Evolutionary conservation across 352 stramenopile genomes (phyloP).

Genomic region (Pythium pyrilobum): DNA sequence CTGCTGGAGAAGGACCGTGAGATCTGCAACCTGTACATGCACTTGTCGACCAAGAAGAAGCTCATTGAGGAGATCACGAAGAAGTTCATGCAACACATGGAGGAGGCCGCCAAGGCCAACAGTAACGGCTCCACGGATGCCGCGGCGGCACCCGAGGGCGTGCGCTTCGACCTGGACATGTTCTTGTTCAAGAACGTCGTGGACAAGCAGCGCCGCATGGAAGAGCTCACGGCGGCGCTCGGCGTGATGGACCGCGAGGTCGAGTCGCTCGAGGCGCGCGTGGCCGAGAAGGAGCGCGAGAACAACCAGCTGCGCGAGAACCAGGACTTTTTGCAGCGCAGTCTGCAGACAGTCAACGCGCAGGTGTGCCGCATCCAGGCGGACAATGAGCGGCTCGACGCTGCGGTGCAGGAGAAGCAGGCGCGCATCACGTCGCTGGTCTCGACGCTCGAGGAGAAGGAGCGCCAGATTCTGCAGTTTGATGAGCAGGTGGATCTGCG

Average conservation of each 20-base stretch:
- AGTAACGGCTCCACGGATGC: neutral
- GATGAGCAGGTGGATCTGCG: slow-evolving; percentile 49
- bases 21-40: slow-evolving; percentile 75
- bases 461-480: slow-evolving; percentile 59
- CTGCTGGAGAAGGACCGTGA: slow-evolving; percentile 77
- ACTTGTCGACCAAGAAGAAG: slow-evolving; percentile 78
- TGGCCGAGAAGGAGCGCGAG: slow-evolving; percentile 50
- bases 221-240: slow-evolving; percentile 63
- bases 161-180: slow-evolving; percentile 62
- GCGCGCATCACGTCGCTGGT: slow-evolving; percentile 49
- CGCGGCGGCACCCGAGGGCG: slow-evolving; percentile 11
- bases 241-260: slow-evolving; percentile 68
- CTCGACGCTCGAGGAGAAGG: slow-evolving; percentile 54
- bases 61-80: slow-evolving; percentile 69
- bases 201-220: slow-evolving; percentile 56
- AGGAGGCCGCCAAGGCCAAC: slow-evolving; percentile 25
- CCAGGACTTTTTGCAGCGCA: slow-evolving; percentile 34
- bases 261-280: slow-evolving; percentile 40
- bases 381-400: slow-evolving; percentile 47
- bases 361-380: slow-evolving; percentile 49
- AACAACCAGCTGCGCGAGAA: slow-evolving; percentile 57
- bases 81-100: slow-evolving; percentile 52
- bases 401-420: slow-evolving; percentile 52
- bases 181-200: slow-evolving; percentile 71
- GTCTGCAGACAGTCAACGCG: slow-evolving; percentile 43